Evolutionary conservation across 106 monocot species (phyloP).

Genomic region (Allium sativum): DNA sequence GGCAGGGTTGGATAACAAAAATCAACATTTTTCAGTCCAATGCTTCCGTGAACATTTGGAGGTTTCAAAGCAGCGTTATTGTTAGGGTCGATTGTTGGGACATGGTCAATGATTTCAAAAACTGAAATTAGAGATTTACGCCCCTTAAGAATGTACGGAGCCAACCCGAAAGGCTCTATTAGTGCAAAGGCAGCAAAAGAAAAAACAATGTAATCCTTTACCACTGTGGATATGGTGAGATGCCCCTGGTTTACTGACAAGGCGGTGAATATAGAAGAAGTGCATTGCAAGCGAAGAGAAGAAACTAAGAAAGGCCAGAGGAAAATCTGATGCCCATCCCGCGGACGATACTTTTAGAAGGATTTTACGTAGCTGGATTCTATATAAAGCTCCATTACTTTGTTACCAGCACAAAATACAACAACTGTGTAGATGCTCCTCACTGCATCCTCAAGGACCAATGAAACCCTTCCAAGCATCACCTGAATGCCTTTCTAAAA

Average conservation of each 20-base stretch:
- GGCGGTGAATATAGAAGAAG: constrained; percentile 74
- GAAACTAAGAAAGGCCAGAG: constrained; percentile 85
- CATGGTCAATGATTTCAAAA: constrained; percentile 89
- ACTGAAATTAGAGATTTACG: too few species aligned
- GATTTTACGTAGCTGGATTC: constrained; percentile 56
- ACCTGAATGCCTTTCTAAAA: constrained; percentile 94
- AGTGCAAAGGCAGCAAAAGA: constrained; percentile 91
- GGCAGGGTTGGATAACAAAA: constrained; percentile 80
- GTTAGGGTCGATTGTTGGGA: constrained; percentile 72
- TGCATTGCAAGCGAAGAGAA: too few species aligned
- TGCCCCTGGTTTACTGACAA: constrained; percentile 37
- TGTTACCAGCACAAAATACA: too few species aligned
- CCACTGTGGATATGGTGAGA: constrained; percentile 29
- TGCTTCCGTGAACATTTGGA: constrained; percentile 85
- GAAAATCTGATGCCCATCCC: constrained; percentile 77
- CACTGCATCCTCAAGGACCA: constrained; percentile 95
- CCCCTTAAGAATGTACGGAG: too few species aligned
- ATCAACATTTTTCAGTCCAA: constrained; percentile 77
- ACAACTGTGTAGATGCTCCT: too few species aligned
- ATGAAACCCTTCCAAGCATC: constrained; percentile 87
- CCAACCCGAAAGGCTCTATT: too few species aligned
- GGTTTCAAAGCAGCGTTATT: constrained; percentile 78
- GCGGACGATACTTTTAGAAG: constrained; percentile 59
- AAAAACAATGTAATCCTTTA: constrained; percentile 92
- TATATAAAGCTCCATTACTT: constrained; percentile 87